phyloP scores from a whole-genome alignment of 331 rosid genomes.

The Quercus lobata region DNA sequence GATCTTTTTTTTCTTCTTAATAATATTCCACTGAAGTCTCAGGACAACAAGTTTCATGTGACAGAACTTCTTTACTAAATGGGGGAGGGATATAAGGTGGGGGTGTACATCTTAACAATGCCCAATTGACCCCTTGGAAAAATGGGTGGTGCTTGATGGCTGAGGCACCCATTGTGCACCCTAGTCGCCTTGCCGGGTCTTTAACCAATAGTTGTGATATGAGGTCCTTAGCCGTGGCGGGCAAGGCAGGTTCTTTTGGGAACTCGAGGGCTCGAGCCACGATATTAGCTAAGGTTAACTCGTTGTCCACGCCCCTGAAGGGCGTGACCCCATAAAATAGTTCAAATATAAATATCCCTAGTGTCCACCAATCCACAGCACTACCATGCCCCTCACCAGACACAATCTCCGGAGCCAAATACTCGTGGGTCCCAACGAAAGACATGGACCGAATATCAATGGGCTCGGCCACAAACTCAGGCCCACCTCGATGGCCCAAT shows the following conservation, averaged over 20 bases:
- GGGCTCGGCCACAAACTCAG: constrained; percentile 83
- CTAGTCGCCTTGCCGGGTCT: constrained; percentile 66
- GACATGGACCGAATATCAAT: constrained; percentile 78
- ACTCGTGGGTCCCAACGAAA: constrained; percentile 83
- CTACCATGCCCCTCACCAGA: constrained; percentile 89
- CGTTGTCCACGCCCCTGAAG: constrained; percentile 73
- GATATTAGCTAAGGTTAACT: constrained; percentile 73
- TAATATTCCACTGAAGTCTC: constrained; percentile 60
- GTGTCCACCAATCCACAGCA: constrained; percentile 90
- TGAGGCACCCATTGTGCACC: constrained; percentile 69
- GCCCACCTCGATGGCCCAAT: constrained; percentile 41
- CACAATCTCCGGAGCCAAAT: constrained; percentile 80
- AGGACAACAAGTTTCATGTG: constrained; percentile 47
- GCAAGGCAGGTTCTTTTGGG: constrained; percentile 71
- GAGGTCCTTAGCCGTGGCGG: constrained; percentile 65
- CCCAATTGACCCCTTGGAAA: constrained; percentile 81
- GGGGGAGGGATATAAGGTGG: constrained; percentile 85
- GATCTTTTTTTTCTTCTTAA: constrained; percentile 17
- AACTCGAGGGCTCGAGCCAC: constrained; percentile 89
- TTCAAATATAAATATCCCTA: constrained; percentile 73
- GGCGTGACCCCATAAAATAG: constrained; percentile 76
- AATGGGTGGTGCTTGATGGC: constrained; percentile 68
- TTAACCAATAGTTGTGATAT: constrained; percentile 64
- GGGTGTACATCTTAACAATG: constrained; percentile 70
- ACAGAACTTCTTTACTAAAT: constrained; percentile 37